Base-by-base conservation (phyloP, 2,329 filamentous ascomycete genomes). In the Penicillium sclerotigenum region DNA sequence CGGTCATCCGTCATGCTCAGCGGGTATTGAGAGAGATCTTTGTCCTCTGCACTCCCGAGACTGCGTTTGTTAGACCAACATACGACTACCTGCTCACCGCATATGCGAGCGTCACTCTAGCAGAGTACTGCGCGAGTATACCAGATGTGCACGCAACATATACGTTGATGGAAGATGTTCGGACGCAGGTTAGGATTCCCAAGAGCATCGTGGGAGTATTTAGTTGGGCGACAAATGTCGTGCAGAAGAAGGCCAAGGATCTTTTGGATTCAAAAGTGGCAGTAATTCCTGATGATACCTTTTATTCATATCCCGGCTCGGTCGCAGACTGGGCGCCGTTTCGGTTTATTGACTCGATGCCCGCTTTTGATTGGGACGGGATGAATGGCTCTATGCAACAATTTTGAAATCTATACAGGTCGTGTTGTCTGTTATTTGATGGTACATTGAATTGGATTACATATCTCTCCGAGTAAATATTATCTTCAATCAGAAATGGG, bases 271-370 rank as follows among this genome's bases (percentile, higher is more conserved):
- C 47, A 8, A 52, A 37, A 28, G 34, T 36, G 33, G 22, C 47
- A 7, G 33, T 56, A 14, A 22, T 22, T 22, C 41, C 41, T 7
- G 47, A 45, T n/a, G 53, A 56, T n/a, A 52, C 26, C 1, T 51
- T 52, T n/a, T 56, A 52, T 46, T 46, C 53, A 16, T 56, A 56
- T 29, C 33, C 47, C 1, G 41, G 31, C 2, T 52, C 53, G 22
- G 53, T 52, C 11, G 40, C 53, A 14, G 53, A 56, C 22, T 56
- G 53, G 53, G 53, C 53, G n/a, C 53, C 53, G 14, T 56, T 56
- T 22, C 53, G 53, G 7, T 56, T 56, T 41, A 56, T 56, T 24
- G 53, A 56, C 16, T 56, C 53, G 13, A 41, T 56, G 53, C 53
- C 53, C 14, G 20, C 40, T 18, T 45, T 47, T 28, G 47, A 37